Conservation (phyloP, 208 protist species). For the Herpetomonas samuelpessoai region DNA sequence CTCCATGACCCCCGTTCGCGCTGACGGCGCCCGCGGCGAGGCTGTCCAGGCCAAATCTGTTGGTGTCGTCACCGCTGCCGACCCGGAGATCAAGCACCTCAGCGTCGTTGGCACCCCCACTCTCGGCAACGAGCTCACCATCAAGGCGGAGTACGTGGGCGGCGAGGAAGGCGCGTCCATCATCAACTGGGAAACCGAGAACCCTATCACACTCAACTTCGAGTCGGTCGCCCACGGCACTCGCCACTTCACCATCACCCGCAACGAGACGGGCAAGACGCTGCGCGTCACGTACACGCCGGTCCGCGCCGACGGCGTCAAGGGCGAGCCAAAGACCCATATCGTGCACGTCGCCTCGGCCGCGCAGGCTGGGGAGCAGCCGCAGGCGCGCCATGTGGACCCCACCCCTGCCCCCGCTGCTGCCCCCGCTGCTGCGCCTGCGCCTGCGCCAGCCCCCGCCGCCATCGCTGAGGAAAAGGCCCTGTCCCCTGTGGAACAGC, state of each 20-base stretch:
- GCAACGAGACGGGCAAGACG: slow-evolving; percentile 70
- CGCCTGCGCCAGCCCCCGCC: slow-evolving; percentile 3
- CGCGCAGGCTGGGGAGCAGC: slow-evolving; percentile 5
- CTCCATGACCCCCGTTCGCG: slow-evolving; percentile 77
- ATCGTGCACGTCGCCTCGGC: slow-evolving; percentile 35
- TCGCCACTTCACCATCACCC: slow-evolving; percentile 53
- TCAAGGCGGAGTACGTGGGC: slow-evolving; percentile 77
- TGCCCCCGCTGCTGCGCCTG: slow-evolving; percentile 3
- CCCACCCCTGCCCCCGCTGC: slow-evolving; percentile 2
- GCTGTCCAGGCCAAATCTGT: slow-evolving; percentile 44
- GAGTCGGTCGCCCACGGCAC: slow-evolving; percentile 41
- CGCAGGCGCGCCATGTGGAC: slow-evolving; percentile 17
- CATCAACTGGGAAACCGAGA: slow-evolving; percentile 69
- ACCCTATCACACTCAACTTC: slow-evolving; percentile 59
- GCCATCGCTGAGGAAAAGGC: neutral
- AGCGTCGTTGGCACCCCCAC: slow-evolving; percentile 63
- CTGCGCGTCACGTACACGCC: slow-evolving; percentile 85
- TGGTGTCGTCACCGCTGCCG: slow-evolving; percentile 41
- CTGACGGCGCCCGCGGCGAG: slow-evolving; percentile 70
- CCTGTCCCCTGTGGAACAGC: neutral
- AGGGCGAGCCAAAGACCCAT: slow-evolving; percentile 65
- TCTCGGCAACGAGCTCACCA: slow-evolving; percentile 51
- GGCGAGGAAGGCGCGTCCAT: slow-evolving; percentile 63
- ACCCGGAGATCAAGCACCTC: slow-evolving; percentile 61
- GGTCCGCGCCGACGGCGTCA: slow-evolving; percentile 67